Base-by-base conservation (phyloP, 129 eudicot genomes). In the Calendula officinalis region DNA sequence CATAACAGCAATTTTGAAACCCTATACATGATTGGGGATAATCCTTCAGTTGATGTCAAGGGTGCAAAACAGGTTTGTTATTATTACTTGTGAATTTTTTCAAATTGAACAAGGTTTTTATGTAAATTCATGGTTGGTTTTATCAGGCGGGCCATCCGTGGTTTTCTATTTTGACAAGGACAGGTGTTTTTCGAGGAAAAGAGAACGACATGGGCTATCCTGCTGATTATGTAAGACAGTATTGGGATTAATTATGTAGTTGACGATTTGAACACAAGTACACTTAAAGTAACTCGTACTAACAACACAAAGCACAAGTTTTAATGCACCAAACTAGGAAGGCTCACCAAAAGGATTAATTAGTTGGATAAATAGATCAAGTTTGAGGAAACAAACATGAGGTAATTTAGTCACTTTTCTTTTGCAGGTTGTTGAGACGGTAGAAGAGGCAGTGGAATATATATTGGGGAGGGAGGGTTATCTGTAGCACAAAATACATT, bases 21-120 rank as follows among this genome's bases (percentile, higher is more conserved):
- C 56, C 78, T 90, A 5, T 90, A 90, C 76, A 86, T 90, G 95
- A 80, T 90, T 32, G 97, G 95, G 41, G 97, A 90, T 72, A 86
- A 90, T 81, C 97, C 97, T 8, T 69, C 66, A 6, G 95, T 86
- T 64, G 97, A 90, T 74, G 79, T 90, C 58, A 84, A 80, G 78
- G 97, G 97, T n/a, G 97, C 97, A 73, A 74, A 62, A 55, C 84
- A 90, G 95, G 97, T 90, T 60, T 64, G 73, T 48, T 16, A 40
- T 37, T 38, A 9, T 53, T 66, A 35, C 30, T 56, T 56, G 10
- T 14, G 22, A 48, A 10, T 5, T 55, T 48, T 13, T 30, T 69
- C 32, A 34, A 4, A 45, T 37, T 71, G 42, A 56, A 37, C 40
- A n/a, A 54, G 27, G 66, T 74, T 74, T 15, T 9, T 36, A 46